Evolutionary conservation across 2,329 filamentous ascomycete genomes (phyloP).

Genomic region (Hymenoscyphus linearis): DNA sequence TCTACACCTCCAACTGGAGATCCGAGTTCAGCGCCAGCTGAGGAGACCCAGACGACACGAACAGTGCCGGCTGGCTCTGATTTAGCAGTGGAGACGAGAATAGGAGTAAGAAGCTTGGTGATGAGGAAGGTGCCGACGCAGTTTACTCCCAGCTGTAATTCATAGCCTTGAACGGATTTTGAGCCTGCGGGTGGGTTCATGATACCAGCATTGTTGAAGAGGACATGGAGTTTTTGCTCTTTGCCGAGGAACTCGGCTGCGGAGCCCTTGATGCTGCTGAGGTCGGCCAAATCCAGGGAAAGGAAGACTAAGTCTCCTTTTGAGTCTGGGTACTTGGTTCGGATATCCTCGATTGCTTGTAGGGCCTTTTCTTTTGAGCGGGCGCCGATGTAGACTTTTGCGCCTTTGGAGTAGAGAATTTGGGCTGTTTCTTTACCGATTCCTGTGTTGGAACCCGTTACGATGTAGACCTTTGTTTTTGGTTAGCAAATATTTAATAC

Average conservation of each 20-base stretch:
- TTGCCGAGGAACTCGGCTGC: conserved; percentile 31
- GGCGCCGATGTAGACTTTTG: conserved; percentile 38
- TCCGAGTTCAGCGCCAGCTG: conserved; percentile 20
- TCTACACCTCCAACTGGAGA: conserved; percentile 5
- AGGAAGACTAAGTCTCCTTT: conserved; percentile 34
- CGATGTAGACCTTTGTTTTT: conserved; percentile 27
- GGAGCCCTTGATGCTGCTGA: conserved; percentile 33
- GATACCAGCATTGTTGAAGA: conserved; percentile 36
- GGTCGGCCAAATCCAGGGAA: conserved; percentile 33
- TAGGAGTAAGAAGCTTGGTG: conserved; percentile 32
- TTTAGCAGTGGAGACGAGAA: conserved; percentile 27
- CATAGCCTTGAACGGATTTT: conserved; percentile 31
- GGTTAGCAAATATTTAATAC: neutral
- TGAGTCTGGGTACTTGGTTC: conserved; percentile 19
- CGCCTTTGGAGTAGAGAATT: conserved; percentile 36
- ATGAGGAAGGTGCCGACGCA: conserved; percentile 33
- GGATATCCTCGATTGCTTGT: conserved; percentile 36
- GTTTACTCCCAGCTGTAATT: conserved; percentile 33
- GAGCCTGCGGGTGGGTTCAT: conserved; percentile 30
- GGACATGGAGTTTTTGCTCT: conserved; percentile 35
- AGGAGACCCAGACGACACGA: conserved; percentile 32
- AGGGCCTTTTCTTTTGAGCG: conserved; percentile 35
- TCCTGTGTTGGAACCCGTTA: conserved; percentile 34
- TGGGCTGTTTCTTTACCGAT: conserved; percentile 34
- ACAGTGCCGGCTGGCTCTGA: conserved; percentile 21